Evolutionary conservation across 352 stramenopile genomes (phyloP).

Genomic region (Phytophthora melonis): DNA sequence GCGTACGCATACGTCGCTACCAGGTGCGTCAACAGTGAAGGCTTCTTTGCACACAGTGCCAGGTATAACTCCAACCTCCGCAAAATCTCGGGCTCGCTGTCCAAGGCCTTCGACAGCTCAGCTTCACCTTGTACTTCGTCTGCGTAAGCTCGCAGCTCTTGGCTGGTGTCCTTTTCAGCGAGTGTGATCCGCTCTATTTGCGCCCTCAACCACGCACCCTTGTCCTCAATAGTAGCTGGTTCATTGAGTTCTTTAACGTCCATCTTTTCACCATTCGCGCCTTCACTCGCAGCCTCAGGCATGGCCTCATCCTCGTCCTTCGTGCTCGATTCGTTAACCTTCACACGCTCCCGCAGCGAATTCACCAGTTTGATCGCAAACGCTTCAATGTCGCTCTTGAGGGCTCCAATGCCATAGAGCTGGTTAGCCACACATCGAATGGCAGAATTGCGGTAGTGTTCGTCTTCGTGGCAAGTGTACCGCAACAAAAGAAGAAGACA

Average conservation of each 20-base stretch:
- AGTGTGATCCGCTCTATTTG: slow-evolving; percentile 39
- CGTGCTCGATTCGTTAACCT: slow-evolving; percentile 7
- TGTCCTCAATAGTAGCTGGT: slow-evolving; percentile 8
- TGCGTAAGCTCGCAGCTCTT: slow-evolving; percentile 57
- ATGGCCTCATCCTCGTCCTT: slow-evolving; percentile 42
- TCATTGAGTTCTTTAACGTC: slow-evolving; percentile 14
- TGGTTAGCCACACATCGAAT: slow-evolving; percentile 87
- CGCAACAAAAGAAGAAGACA: slow-evolving; percentile 72
- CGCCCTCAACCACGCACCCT: slow-evolving; percentile 33
- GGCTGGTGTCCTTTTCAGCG: slow-evolving; percentile 33
- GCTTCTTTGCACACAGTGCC: slow-evolving; percentile 82
- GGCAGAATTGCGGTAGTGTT: slow-evolving; percentile 70
- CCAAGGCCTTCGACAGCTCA: slow-evolving; percentile 46
- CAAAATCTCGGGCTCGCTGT: slow-evolving; percentile 66
- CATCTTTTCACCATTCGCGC: slow-evolving; percentile 15
- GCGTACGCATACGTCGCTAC: slow-evolving; percentile 69
- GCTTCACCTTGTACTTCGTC: slow-evolving; percentile 48
- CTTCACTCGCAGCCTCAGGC: slow-evolving; percentile 19
- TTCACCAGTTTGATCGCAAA: slow-evolving; percentile 68
- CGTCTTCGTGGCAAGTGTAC: slow-evolving; percentile 75
- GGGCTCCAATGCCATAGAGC: slow-evolving; percentile 61
- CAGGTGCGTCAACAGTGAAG: slow-evolving; percentile 63
- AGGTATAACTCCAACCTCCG: slow-evolving; percentile 78
- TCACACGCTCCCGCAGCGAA: slow-evolving; percentile 49
- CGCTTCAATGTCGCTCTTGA: slow-evolving; percentile 70